These are phyloP conservation scores for Colletotrichum paranaense DNA, from an alignment of 2,329 filamentous ascomycete species.

Conservation along the genomic window DNA sequence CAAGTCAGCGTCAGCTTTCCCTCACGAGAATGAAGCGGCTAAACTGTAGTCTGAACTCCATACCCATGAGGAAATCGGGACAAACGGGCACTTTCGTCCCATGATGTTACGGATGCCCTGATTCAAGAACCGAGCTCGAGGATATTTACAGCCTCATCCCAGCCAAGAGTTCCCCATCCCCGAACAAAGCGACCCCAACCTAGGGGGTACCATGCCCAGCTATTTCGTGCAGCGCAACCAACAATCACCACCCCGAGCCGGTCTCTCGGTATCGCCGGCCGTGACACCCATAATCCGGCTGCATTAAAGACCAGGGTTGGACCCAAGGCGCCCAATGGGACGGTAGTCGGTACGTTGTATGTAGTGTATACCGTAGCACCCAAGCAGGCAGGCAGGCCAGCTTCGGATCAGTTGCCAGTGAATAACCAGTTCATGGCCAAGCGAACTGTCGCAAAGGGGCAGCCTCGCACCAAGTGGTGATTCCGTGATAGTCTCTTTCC, in stretches of 20 bases:
- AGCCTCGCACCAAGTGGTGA: background rate
- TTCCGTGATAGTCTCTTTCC: background rate
- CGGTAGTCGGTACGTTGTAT: background rate
- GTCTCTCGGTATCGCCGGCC: constrained; percentile 19
- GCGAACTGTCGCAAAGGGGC: background rate
- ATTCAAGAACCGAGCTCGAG: background rate
- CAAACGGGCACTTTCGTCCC: background rate
- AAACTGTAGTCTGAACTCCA: no score
- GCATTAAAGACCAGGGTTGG: constrained; percentile 11
- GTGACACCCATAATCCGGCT: constrained; percentile 9
- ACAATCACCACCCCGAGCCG: constrained; percentile 13
- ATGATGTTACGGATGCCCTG: background rate
- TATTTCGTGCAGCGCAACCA: constrained; percentile 2
- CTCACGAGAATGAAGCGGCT: background rate
- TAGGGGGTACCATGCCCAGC: constrained; percentile 4
- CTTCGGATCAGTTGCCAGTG: background rate
- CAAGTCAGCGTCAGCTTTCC: background rate
- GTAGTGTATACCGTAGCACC: background rate
- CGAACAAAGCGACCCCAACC: background rate
- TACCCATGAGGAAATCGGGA: background rate
- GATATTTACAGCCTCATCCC: background rate
- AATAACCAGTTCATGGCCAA: no score
- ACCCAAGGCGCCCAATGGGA: background rate
- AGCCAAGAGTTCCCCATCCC: background rate
- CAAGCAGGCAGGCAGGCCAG: background rate